Base-by-base conservation (phyloP, 2,329 filamentous ascomycete genomes). In the Sclerotinia sclerotiorum region DNA sequence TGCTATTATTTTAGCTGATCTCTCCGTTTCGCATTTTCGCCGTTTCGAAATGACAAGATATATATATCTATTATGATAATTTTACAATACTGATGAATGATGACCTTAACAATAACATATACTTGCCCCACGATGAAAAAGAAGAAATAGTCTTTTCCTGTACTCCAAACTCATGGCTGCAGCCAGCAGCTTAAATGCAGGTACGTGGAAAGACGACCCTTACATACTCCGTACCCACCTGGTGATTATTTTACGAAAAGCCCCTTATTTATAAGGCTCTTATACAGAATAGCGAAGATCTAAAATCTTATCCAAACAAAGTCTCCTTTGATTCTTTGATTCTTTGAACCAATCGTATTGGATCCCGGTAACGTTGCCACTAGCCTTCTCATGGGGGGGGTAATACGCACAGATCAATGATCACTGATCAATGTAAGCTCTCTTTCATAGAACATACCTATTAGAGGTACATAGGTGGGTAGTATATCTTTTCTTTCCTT, bases 131-230 rank as follows among this genome's bases (percentile, higher is more conserved):
- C 29, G 29, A 29, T 29, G 5, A 29, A 29, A 29, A 29, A 29
- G 29, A 29, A 29, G 29, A 29, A 29, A 29, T 29, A n/a, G n/a
- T n/a, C n/a, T n/a, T 27, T 21, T 15, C 11, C 11, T 49, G 27
- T 10, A 39, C 35, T 39, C 35, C 32, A 17, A 19, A 11, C 27
- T 35, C 27, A 24, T 39, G 35, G 10, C 27, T 61, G 42, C 58
- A 48, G 44, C 27, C 58, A 48, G 44, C 27, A n/a, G 58, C 21
- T 15, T 48, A 48, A 46, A 61, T 61, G 58, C 58, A 62, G 58
- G 58, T 49, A 62, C 58, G 35, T 35, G 35, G 8, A 35, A 35
- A 35, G 32, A 55, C 29, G 29, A 32, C 29, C 52, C 52, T 55
- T 55, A 19, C 52, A 55, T 35, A 7, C 32, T 29, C 2, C 2